Percentiles rank a stretch among this genome's conserved stretches.
Conservation (phyloP, 768 basidiomycete species). For the Trametes coccinea region DNA sequence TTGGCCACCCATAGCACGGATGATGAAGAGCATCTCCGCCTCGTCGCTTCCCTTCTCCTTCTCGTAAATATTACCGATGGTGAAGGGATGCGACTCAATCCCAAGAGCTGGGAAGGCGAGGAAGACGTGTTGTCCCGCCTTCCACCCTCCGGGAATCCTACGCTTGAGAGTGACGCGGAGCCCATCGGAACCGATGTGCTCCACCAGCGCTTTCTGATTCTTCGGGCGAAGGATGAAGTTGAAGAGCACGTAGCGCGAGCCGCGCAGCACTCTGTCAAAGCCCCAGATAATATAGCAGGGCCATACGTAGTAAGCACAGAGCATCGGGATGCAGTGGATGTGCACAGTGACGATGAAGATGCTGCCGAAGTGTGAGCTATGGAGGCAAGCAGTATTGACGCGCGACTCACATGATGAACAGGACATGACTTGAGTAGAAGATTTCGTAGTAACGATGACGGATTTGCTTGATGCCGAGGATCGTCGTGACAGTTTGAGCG, state of each 20-base stretch:
- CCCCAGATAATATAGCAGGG: conserved; percentile 49
- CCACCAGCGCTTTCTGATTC: conserved; percentile 38
- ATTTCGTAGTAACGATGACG: conserved; percentile 44
- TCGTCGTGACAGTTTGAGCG: conserved; percentile 37
- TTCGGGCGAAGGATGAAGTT: conserved; percentile 36
- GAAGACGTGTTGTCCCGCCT: conserved; percentile 52
- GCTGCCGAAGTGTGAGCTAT: conserved; percentile 23
- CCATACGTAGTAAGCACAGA: conserved; percentile 45
- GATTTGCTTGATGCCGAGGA: conserved; percentile 43
- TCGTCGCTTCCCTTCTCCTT: conserved; percentile 22
- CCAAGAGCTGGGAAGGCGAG: conserved; percentile 47
- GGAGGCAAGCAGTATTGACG: neutral
- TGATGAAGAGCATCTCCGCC: conserved; percentile 50
- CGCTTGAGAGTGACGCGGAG: conserved; percentile 44
- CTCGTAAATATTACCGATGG: conserved; percentile 45
- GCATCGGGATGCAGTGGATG: conserved; percentile 31
- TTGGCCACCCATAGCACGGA: conserved; percentile 52
- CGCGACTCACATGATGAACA: conserved; percentile 29
- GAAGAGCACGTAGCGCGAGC: conserved; percentile 41
- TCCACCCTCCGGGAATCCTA: conserved; percentile 44
- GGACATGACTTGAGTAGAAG: conserved; percentile 31
- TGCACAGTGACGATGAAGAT: conserved; percentile 43
- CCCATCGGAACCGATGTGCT: conserved; percentile 45
- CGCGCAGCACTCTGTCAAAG: conserved; percentile 45
- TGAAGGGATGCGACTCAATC: conserved; percentile 52